A percentile compares a stretch with the other conserved stretches of the same genome.
Evolutionary conservation across 2,329 filamentous ascomycete genomes (phyloP).

Genomic region (Stemphylium vesicarium): DNA sequence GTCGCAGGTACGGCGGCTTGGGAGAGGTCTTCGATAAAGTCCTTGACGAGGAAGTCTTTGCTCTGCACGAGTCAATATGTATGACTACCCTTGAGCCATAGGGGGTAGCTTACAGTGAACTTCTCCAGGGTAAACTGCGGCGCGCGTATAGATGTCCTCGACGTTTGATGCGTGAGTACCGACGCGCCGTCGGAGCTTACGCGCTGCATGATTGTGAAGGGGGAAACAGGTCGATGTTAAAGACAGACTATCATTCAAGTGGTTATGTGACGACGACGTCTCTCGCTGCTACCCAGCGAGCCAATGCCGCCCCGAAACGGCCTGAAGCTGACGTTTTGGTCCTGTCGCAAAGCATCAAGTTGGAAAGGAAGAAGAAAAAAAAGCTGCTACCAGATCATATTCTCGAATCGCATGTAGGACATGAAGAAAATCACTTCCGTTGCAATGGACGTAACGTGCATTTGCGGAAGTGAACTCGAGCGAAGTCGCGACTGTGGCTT

Average conservation of each 20-base stretch:
- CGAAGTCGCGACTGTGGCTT: constrained; percentile 31
- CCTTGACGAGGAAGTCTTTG: constrained; percentile 92
- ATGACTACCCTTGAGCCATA: neutral
- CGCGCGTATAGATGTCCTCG: constrained; percentile 50
- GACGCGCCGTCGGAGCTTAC: constrained; percentile 52
- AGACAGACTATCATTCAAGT: constrained; percentile 5
- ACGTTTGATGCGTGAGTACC: constrained; percentile 49
- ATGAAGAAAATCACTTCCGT: neutral
- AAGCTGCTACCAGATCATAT: neutral
- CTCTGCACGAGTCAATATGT: constrained; percentile 37
- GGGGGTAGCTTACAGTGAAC: constrained; percentile 51
- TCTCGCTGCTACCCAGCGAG: constrained; percentile 20
- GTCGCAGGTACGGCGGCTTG: constrained; percentile 80
- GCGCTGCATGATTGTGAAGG: constrained; percentile 37
- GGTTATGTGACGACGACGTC: constrained; percentile 5
- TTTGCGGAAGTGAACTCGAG: neutral
- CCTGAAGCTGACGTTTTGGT: constrained; percentile 19
- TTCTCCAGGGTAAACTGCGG: constrained; percentile 86
- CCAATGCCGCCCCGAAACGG: constrained; percentile 14
- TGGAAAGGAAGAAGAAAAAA: neutral
- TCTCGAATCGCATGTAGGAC: neutral
- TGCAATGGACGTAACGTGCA: neutral
- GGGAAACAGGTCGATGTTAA: neutral
- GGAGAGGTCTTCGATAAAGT: constrained; percentile 93
- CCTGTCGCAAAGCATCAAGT: constrained; percentile 20